Evolutionary conservation across 257 asterid species (phyloP).

Genomic region (Solanum ossicruentum): DNA sequence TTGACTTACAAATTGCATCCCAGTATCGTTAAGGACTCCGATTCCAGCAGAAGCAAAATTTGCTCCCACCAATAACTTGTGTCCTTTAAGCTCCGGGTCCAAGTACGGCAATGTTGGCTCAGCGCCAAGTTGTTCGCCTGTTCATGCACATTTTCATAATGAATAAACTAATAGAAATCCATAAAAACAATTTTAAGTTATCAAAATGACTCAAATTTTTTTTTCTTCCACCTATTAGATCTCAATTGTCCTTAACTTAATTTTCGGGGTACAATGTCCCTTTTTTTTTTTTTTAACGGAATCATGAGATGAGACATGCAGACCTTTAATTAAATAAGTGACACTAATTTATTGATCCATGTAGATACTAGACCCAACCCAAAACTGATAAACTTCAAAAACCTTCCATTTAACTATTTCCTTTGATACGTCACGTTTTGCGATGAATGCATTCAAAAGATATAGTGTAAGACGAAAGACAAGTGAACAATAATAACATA

Average conservation of each 20-base stretch:
- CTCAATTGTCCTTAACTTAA: not conserved
- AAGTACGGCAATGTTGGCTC: slow-evolving; percentile 67
- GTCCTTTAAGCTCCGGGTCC: slow-evolving; percentile 41
- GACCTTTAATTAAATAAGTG: not conserved
- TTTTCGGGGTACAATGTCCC: not conserved
- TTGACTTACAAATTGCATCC: slow-evolving; percentile 63
- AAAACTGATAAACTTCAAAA: too few relatives aligned
- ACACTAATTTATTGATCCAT: not conserved
- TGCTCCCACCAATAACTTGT: slow-evolving; percentile 66
- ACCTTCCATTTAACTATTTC: too few relatives aligned
- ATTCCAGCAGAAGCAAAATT: slow-evolving; percentile 88
- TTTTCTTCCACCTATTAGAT: not conserved
- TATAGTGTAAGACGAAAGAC: not conserved
- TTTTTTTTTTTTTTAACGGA: not conserved
- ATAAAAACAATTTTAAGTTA: not conserved
- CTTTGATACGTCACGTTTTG: not conserved
- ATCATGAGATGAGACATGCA: not conserved
- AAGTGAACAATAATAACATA: not conserved
- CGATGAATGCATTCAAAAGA: not conserved
- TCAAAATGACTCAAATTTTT: not conserved
- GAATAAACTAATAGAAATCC: too few relatives aligned
- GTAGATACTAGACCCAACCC: not conserved
- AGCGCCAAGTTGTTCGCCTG: slow-evolving; percentile 64
- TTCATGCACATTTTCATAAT: not conserved
- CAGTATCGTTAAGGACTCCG: slow-evolving; percentile 73